Percentiles rank a stretch among this genome's conserved stretches.
These are phyloP conservation scores for Pleoardoris graminearum DNA, from an alignment of 2,329 filamentous ascomycete species.

Conservation along the genomic window DNA sequence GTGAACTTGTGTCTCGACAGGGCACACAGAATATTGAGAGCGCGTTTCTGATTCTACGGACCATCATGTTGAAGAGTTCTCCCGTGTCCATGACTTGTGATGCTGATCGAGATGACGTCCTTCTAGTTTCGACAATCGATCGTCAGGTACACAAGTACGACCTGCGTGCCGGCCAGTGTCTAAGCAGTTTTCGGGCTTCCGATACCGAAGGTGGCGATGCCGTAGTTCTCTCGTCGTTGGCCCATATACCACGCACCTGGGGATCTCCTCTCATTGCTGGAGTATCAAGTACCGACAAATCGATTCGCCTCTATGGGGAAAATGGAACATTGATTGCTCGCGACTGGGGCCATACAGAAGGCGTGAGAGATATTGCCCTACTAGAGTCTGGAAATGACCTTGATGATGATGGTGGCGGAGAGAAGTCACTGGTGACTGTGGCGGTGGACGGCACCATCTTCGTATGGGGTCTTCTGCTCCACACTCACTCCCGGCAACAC, in stretches of 20 bases:
- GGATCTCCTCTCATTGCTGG: slow-evolving; percentile 73
- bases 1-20: slow-evolving; percentile 74
- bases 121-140: slow-evolving; percentile 66
- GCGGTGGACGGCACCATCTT: slow-evolving; percentile 57
- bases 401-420: slow-evolving; percentile 51
- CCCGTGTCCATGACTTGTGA: slow-evolving; percentile 81
- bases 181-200: slow-evolving; percentile 77
- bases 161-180: slow-evolving; percentile 68
- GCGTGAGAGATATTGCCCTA: slow-evolving; percentile 82
- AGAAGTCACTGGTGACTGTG: slow-evolving; percentile 52
- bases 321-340: slow-evolving; percentile 77
- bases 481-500: slow-evolving; percentile 33
- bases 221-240: slow-evolving; percentile 79
- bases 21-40: slow-evolving; percentile 61
- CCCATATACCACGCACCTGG: slow-evolving; percentile 60
- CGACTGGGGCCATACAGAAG: slow-evolving; percentile 94
- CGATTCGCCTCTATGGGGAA: slow-evolving; percentile 85
- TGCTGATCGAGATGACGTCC: slow-evolving; percentile 59
- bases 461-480: slow-evolving; percentile 48
- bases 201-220: slow-evolving; percentile 81
- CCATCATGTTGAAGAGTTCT: slow-evolving; percentile 82
- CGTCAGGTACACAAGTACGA: slow-evolving; percentile 63
- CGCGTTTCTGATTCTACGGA: slow-evolving; percentile 75
- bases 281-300: slow-evolving; percentile 95
- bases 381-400: slow-evolving; percentile 50